phyloP scores from a whole-genome alignment of 805 yeast genomes.

The Isabelozyma gotoi region DNA sequence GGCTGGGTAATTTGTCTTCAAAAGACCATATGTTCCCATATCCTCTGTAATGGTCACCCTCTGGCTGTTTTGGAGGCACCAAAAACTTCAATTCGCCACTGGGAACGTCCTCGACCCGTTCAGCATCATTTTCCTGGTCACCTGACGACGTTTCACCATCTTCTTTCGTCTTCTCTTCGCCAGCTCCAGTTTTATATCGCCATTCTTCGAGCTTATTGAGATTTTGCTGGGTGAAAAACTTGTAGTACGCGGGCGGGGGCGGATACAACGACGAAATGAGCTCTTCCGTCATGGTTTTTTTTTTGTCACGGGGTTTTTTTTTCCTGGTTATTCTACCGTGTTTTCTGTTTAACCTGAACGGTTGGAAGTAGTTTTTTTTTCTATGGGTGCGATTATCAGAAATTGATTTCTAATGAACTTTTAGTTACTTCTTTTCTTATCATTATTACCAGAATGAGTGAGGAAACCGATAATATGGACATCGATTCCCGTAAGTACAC shows the following conservation, averaged over 20 bases:
- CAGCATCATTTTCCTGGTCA: slow-evolving; percentile 12
- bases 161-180: slow-evolving; percentile 28
- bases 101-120: slow-evolving; percentile 11
- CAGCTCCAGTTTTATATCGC: slow-evolving; percentile 15
- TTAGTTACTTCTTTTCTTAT: not conserved
- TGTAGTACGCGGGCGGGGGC: slow-evolving; percentile 86
- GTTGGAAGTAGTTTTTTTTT: not conserved
- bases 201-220: slow-evolving; percentile 39
- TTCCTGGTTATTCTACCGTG: not conserved
- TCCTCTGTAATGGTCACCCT: slow-evolving; percentile 68
- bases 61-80: slow-evolving; percentile 64
- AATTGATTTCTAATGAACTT: not conserved
- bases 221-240: slow-evolving; percentile 72
- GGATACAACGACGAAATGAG: slow-evolving; percentile 76
- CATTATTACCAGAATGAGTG: slow-evolving; percentile 12
- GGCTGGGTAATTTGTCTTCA: slow-evolving; percentile 71
- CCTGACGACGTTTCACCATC: slow-evolving; percentile 18
- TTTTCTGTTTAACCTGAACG: not conserved
- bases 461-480: slow-evolving; percentile 28
- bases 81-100: slow-evolving; percentile 55
- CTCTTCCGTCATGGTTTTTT: slow-evolving; percentile 20
- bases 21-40: slow-evolving; percentile 91
- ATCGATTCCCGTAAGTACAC: slow-evolving; percentile 26
- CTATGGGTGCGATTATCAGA: not conserved
- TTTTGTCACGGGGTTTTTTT: not conserved